Evolutionary conservation across 371 early-diverging fungal genomes (phyloP), one percentile per base, ranked within the genome.

Genomic region (Mortierella polycephala): DNA sequence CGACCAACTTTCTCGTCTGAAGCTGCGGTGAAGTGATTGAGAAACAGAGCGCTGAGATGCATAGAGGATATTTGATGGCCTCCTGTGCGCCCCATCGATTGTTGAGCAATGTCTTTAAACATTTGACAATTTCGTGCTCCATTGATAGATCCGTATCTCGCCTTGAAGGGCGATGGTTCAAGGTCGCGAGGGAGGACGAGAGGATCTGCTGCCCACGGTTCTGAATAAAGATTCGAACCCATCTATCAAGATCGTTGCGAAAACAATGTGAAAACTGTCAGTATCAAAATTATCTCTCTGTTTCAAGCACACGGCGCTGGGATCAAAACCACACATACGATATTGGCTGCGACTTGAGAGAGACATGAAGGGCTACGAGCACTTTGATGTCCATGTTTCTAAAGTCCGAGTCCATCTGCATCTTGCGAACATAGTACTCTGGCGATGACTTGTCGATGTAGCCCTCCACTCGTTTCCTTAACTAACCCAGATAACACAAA

Each of bases 11-110:
- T 20, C 95, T 86, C 0, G 95, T 94, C 64, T 85, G 85, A n/a
- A 93, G 86, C 55, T 90, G 91, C 0, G 92, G 92, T 13, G 94
- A 92, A 41, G 93, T 91, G 53, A 95, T 85, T 7, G 95, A 94
- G 30, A 92, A 83, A 20, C 90, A 88, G 49, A 94, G 86, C 30
- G 90, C 87, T 60, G 88, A 86, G 39, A 95, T 90, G 65, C 92
- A 92, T 52, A 87, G 83, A 3, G 94, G 89, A 74, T 90, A 83
- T 21, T 88, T 81, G 57, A 95, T 84, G 9, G 93, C 95, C 71
- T 95, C 95, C 44, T 91, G 89, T 6, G 92, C 93, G 44, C 95
- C 95, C 90, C 93, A 94, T 84, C 86, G 85, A 66, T 91, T 91
- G 72, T 93, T 93, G 57, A 93, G 86, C 13, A 95, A 75, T 0